Percentiles rank a stretch among this genome's conserved stretches.
These are phyloP conservation scores for Podospora comata DNA, from an alignment of 495 filamentous ascomycete genomes.

Conservation along the genomic window DNA sequence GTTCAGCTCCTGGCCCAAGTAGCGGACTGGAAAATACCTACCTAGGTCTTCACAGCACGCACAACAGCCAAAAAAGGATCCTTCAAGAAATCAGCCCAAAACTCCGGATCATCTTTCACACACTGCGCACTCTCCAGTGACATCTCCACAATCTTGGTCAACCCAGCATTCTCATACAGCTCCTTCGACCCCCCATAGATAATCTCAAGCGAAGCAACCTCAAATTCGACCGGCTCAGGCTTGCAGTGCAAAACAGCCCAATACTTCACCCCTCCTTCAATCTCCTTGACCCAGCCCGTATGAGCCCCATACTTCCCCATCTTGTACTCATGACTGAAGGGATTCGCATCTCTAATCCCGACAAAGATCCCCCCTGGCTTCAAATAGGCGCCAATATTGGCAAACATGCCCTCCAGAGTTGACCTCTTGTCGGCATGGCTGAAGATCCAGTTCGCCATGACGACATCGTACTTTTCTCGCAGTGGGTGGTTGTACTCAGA, in stretches of 20 bases:
- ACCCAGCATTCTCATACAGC: constrained; percentile 20
- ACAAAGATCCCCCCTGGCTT: constrained; percentile 26
- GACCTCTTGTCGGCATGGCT: constrained; percentile 21
- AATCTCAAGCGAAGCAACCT: constrained; percentile 3
- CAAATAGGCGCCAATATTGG: constrained; percentile 23
- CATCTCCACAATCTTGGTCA: constrained; percentile 19
- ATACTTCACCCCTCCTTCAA: constrained; percentile 19
- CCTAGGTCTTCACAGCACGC: constrained; percentile 15
- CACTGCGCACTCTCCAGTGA: constrained; percentile 18
- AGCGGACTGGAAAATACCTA: no score
- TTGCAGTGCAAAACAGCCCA: constrained; percentile 10
- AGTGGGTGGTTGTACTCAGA: not conserved
- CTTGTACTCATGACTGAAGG: constrained; percentile 4
- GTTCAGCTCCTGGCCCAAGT: no score
- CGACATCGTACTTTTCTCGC: constrained; percentile 23
- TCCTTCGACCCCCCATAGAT: constrained; percentile 6
- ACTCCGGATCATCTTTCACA: constrained; percentile 23
- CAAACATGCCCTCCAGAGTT: constrained; percentile 27
- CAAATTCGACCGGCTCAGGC: constrained; percentile 8
- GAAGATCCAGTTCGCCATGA: constrained; percentile 23
- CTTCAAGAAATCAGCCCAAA: constrained; percentile 24
- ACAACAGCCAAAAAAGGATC: constrained; percentile 23
- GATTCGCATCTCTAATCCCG: constrained; percentile 21
- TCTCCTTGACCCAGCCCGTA: constrained; percentile 12
- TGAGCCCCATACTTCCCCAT: constrained; percentile 18